Base-by-base conservation (phyloP, 495 filamentous ascomycete species). In the Annulohypoxylon nitens region DNA sequence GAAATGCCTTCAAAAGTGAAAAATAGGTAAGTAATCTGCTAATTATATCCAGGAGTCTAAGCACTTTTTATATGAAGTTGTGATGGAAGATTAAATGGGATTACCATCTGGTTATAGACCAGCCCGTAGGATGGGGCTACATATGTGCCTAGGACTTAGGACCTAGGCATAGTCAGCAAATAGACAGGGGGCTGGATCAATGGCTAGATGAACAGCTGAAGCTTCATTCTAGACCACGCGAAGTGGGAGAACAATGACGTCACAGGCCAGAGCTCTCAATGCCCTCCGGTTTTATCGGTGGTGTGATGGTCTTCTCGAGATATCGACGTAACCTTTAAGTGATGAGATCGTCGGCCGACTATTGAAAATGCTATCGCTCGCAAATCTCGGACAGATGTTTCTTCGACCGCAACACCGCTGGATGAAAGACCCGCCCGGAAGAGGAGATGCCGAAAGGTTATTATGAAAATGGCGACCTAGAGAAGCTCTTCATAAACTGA, bases 211-310 rank as follows among this genome's bases (percentile, higher is more conserved):
- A 30, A 23, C 20, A 23, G 20, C 20, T 23, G 20, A 23, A 23
- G 20, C 20, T 23, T 23, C 20, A 23, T 23, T 23, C 20, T 23
- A 23, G 10, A 50, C 47, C 6, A n/a, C 10, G 25, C 12, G 25
- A 54, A 14, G 50, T 54, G 50, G 50, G 25, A 14, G 23, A 33
- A 54, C 20, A 12, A 33, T 54, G 23, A 54, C 25, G 50, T 54
- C 50, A 54, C 50, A 14, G 12, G 50, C 50, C 2, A 16, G 33
- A n/a, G 26, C 50, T 54, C 23, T 30, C 9, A 25, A 25, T 11
- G 0, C 12, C 48, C 48, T 48, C n/a, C 45, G 20, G 16, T 26
- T 51, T 8, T 51, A 26, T 12, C 47, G 18, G 47, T 51, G 47
- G 47, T 26, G 47, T 51, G 47, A 51, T 51, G 5, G 7, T 25